Base-by-base conservation (phyloP, 169 alveolate genomes). In the Plasmodium relictum region DNA sequence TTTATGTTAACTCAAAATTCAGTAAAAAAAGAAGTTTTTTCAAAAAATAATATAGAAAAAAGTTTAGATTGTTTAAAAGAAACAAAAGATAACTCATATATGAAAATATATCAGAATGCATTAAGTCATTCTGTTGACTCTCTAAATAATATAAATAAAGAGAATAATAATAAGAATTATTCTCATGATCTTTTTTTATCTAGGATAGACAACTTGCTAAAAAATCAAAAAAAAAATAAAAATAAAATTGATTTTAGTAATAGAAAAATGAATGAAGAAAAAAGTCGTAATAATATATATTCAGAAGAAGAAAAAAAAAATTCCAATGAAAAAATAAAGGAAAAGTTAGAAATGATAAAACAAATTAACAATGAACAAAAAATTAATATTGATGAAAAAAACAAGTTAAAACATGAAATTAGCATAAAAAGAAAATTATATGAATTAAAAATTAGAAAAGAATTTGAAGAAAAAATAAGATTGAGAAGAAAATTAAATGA, bases 391-490 rank as follows among this genome's bases (percentile, higher is more conserved):
- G 85, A 54, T 18, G 83, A 66, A 12, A 85, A 83, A 42, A 37
- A 83, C 16, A 69, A 61, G 68, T 12, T 83, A 50, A 83, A 62
- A 62, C 48, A 83, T 58, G 91, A 83, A 58, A 68, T 83, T 2
- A 56, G 68, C 26, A 3, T 39, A 45, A 83, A 69, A 50, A 83
- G 91, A 61, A 83, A 69, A 45, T 18, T 83, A 44, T 83, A 83
- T 61, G 91, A 83, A 45, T 54, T 69, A 56, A 83, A 83, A 59
- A 83, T 83, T 68, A 31, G 91, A 41, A 70, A 68, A 83, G 73
- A 83, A 2, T 83, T 83, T 83, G 54, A 83, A 62, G 91, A 83
- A 31, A 83, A 83, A 70, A 68, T 83, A 52, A 68, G 91, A 68
- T 20, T 83, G 6, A 18, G 91, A 18, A 83, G 85, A 37, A 73